Evolutionary conservation across 73 alveolate genomes (phyloP), one percentile per base, ranked within the genome.

Genomic region (Tetrahymena malaccensis): DNA sequence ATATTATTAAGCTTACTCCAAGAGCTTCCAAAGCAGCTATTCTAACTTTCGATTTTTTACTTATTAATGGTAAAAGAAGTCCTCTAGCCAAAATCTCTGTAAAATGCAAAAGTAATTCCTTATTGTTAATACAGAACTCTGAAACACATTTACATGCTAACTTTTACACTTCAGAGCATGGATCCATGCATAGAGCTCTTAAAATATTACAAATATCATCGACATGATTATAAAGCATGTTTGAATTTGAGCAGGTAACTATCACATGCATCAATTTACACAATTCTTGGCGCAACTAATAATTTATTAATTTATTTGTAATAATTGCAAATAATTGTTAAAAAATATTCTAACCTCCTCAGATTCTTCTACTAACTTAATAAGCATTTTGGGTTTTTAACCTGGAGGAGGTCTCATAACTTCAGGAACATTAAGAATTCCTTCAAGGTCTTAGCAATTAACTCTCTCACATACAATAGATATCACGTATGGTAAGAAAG

Each of bases 391-490:
- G 8, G 97, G 97, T 22, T 85, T 35, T 55, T 95, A 93, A 10
- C 95, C 93, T 17, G 97, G 97, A 22, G 97, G 97, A 38, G 97
- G 97, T 95, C 97, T 95, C 97, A 95, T 95, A 70, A 95, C 97
- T 89, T 95, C 97, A 19, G 97, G 97, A 2, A 95, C 85, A 58
- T 95, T 94, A 10, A 34, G 85, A 19, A 95, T 95, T 44, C 97
- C 97, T 55, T 95, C 97, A 25, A 95, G 85, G 35, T 95, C 97
- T 58, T 43, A 22, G 37, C 97, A 95, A 56, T 95, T 95, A 34
- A 89, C 55, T 89, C 97, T 95, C 85, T 95, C 97, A 43, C 93
- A 34, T 22, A 95, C 83, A n/a, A 95, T 94, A 22, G 97, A 43
- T 85, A 95, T 35, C 25, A 95, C 93, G 89, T 95, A 95, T 21